A percentile compares a stretch with the other conserved stretches of the same genome.
These are phyloP conservation scores for Penicillium tannophilum DNA, from an alignment of 495 filamentous ascomycete species.

Conservation along the genomic window DNA sequence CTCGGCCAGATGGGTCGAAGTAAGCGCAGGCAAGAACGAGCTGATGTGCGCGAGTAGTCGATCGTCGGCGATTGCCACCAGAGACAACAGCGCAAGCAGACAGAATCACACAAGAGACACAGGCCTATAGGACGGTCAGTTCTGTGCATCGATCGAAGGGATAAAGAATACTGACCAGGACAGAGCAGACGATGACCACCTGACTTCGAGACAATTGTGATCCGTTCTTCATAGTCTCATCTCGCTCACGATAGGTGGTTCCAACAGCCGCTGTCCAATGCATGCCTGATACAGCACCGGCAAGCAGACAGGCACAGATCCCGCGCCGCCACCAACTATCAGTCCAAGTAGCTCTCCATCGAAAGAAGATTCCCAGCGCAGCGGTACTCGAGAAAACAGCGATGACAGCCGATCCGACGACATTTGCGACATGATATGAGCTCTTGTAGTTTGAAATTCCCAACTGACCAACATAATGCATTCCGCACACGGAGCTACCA, in stretches of 20 bases:
- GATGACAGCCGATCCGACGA: conserved; percentile 72
- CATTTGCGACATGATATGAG: conserved; percentile 54
- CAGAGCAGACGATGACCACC: conserved; percentile 64
- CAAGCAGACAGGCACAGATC: conserved; percentile 66
- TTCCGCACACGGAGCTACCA: conserved; percentile 76
- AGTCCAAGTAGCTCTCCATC: conserved; percentile 74
- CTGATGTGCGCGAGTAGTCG: conserved; percentile 70
- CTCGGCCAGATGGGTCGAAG: conserved; percentile 72
- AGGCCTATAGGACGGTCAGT: conserved; percentile 42
- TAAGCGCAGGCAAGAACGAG: conserved; percentile 75
- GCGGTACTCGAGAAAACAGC: conserved; percentile 67
- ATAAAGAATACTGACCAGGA: conserved; percentile 53
- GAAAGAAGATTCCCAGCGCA: conserved; percentile 76
- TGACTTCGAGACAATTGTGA: conserved; percentile 53
- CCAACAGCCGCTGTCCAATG: conserved; percentile 82
- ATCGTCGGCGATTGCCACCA: conserved; percentile 54
- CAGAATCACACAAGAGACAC: conserved; percentile 61
- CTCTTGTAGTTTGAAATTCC: conserved; percentile 78
- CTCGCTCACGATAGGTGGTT: conserved; percentile 60
- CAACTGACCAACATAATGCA: conserved; percentile 88
- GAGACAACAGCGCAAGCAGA: conserved; percentile 58
- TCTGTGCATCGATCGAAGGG: conserved; percentile 11
- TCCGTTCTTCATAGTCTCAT: conserved; percentile 26
- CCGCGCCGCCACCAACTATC: conserved; percentile 74
- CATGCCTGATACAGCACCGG: conserved; percentile 79